Percentiles rank a stretch among this genome's conserved stretches.
Conservation (phyloP, 2,329 filamentous ascomycete genomes). For the Exophiala bonariae region DNA sequence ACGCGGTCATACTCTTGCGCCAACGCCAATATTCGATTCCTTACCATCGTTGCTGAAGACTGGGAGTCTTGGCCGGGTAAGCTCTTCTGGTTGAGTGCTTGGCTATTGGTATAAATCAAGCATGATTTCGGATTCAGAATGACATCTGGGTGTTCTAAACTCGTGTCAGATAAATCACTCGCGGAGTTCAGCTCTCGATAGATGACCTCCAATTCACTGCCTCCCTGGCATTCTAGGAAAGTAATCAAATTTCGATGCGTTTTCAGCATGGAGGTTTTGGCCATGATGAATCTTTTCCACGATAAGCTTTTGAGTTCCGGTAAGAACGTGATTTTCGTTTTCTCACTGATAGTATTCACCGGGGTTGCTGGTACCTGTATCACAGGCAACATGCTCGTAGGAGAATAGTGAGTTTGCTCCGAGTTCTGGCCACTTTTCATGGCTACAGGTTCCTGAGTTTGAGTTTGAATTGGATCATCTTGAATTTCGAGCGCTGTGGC, state of each 20-base stretch:
- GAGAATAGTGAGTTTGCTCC: too few relatives aligned
- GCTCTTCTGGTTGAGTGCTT: slow-evolving; percentile 70
- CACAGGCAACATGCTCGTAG: neutral
- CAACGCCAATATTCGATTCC: slow-evolving; percentile 55
- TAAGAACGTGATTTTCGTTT: neutral
- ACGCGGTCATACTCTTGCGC: slow-evolving; percentile 66
- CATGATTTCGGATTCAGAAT: slow-evolving; percentile 68
- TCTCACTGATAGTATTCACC: neutral
- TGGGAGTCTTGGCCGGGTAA: slow-evolving; percentile 60
- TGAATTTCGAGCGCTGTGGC: slow-evolving; percentile 7
- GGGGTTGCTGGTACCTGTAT: slow-evolving; percentile 14
- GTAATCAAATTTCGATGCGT: slow-evolving; percentile 10
- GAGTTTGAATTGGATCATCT: slow-evolving; percentile 24
- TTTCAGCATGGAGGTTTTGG: slow-evolving; percentile 17
- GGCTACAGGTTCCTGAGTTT: slow-evolving; percentile 1
- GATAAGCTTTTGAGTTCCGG: slow-evolving; percentile 1
- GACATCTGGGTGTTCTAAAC: slow-evolving; percentile 66
- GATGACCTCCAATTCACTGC: slow-evolving; percentile 18
- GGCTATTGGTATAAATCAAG: slow-evolving; percentile 68
- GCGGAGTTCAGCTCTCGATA: slow-evolving; percentile 27
- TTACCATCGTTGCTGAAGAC: slow-evolving; percentile 45
- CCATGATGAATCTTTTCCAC: slow-evolving; percentile 14
- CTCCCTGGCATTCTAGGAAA: slow-evolving; percentile 16
- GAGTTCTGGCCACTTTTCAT: neutral
- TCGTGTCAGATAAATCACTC: slow-evolving; percentile 13